phyloP scores from a whole-genome alignment of 2,329 filamentous ascomycete genomes.

The Mycosphaerella arachidis region DNA sequence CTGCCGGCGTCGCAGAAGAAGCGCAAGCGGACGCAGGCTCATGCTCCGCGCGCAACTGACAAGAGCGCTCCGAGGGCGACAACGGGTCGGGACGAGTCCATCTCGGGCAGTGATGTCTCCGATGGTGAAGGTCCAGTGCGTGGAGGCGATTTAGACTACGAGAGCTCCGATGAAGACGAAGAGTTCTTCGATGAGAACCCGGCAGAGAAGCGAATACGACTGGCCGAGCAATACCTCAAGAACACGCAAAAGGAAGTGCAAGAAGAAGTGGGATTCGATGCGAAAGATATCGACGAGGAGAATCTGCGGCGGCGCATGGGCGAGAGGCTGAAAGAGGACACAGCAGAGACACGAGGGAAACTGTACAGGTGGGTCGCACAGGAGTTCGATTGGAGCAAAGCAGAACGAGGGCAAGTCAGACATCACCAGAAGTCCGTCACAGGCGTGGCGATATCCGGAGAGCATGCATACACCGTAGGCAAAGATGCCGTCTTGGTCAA shows the following conservation, averaged over 20 bases:
- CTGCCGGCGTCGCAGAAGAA: constrained; percentile 82
- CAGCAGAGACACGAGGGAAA: constrained; percentile 83
- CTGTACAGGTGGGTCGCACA: constrained; percentile 76
- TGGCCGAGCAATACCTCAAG: constrained; percentile 89
- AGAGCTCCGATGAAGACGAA: constrained; percentile 59
- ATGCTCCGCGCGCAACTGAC: constrained; percentile 47
- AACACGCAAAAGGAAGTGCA: constrained; percentile 72
- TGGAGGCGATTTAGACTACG: constrained; percentile 33
- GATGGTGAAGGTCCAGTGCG: constrained; percentile 50
- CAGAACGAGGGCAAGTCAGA: constrained; percentile 67
- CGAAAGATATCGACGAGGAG: constrained; percentile 87
- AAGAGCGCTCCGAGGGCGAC: constrained; percentile 42
- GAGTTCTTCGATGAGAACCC: constrained; percentile 83
- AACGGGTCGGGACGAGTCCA: constrained; percentile 66
- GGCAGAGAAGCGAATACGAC: constrained; percentile 75
- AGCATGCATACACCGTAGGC: constrained; percentile 81
- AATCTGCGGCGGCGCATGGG: constrained; percentile 62
- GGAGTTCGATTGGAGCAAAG: constrained; percentile 64
- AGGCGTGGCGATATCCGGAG: constrained; percentile 70
- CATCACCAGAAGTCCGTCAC: constrained; percentile 75
- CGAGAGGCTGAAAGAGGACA: constrained; percentile 83
- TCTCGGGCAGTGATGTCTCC: constrained; percentile 76
- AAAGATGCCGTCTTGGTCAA: constrained; percentile 83
- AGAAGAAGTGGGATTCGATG: constrained; percentile 84
- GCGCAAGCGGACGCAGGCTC: constrained; percentile 65